Base-by-base conservation (phyloP, 176 grass and related monocot genomes). In the Metroxylon sagu region DNA sequence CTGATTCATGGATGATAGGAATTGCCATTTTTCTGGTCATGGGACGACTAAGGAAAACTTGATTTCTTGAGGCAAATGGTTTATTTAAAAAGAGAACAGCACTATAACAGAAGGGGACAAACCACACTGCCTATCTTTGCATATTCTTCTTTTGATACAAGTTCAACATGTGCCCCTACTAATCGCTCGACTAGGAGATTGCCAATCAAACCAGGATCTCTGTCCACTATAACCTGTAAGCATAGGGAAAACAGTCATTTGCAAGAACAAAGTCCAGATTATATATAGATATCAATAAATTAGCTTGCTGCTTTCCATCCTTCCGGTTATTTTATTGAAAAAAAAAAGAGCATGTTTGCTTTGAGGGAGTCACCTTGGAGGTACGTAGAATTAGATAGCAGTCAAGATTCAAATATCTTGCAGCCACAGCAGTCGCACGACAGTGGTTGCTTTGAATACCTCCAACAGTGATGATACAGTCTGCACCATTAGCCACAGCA, bases 401-500 rank as follows among this genome's bases (percentile, higher is more conserved):
- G 70, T 85, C 84, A 35, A 98, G 84, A 79, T 88, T 88, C 14
- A 98, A 81, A 72, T 98, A 98, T 71, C 78, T 91, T 0, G 93
- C 87, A 35, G 93, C 93, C 61, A 92, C 87, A 0, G 87, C 79
- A 4, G 93, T 92, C 3, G 93, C 87, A 14, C 87, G 87, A 50
- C 93, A 98, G 18, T 98, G 93, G 54, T 92, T 97, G 56, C 93
- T 97, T 66, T 97, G 87, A 25, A 97, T 92, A 56, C 93, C 93
- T 61, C 93, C 93, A 6, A 92, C 87, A 4, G 87, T 91, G 50
- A 97, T 91, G 60, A 97, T 18, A 3, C 93, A 92, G 25, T 98
- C 79, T 0, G 87, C 81, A 0, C 84, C 87, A 57, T 79, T 67
- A 0, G 78, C 65, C 3, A 85, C 59, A 0, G 84, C 93, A 39